Evolutionary conservation across 495 filamentous ascomycete genomes (phyloP).

Genomic region (Bacidia rubella): DNA sequence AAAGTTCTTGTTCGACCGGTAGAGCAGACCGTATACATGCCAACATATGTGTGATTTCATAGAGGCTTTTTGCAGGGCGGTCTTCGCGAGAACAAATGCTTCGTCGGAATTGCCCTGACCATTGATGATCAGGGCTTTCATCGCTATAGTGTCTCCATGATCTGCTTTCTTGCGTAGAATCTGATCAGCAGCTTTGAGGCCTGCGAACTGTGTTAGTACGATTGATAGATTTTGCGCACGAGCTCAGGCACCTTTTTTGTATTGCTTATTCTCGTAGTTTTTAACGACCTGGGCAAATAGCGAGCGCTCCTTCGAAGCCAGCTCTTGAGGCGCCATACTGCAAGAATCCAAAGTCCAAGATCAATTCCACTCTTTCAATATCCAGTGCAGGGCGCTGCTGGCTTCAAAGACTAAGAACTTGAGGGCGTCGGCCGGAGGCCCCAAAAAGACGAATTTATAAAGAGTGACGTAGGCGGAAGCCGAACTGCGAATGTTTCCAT

Average conservation of each 20-base stretch:
- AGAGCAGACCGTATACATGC: constrained; percentile 97
- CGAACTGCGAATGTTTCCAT: too few relatives aligned
- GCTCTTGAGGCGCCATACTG: constrained; percentile 48
- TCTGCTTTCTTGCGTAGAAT: constrained; percentile 86
- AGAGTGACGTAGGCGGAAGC: too few relatives aligned
- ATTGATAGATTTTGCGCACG: not conserved
- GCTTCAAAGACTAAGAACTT: not conserved
- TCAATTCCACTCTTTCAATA: not conserved
- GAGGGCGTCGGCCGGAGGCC: too few relatives aligned
- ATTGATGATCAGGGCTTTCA: constrained; percentile 97
- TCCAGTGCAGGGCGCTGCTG: not conserved
- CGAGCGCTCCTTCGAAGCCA: constrained; percentile 78
- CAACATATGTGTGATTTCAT: constrained; percentile 99
- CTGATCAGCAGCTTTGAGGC: constrained; percentile 84
- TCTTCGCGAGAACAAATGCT: constrained; percentile 83
- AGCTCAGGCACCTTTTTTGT: constrained; percentile 63
- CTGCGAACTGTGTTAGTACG: constrained; percentile 27
- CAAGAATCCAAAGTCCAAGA: not conserved
- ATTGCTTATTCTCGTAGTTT: constrained; percentile 94
- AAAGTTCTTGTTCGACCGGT: constrained; percentile 86
- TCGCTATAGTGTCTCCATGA: constrained; percentile 95
- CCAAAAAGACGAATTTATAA: too few relatives aligned
- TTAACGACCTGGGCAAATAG: constrained; percentile 90
- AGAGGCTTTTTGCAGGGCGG: constrained; percentile 79
- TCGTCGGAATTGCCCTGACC: constrained; percentile 79